Evolutionary conservation across 2,329 filamentous ascomycete genomes (phyloP).

Genomic region (Epichloe sibirici): DNA sequence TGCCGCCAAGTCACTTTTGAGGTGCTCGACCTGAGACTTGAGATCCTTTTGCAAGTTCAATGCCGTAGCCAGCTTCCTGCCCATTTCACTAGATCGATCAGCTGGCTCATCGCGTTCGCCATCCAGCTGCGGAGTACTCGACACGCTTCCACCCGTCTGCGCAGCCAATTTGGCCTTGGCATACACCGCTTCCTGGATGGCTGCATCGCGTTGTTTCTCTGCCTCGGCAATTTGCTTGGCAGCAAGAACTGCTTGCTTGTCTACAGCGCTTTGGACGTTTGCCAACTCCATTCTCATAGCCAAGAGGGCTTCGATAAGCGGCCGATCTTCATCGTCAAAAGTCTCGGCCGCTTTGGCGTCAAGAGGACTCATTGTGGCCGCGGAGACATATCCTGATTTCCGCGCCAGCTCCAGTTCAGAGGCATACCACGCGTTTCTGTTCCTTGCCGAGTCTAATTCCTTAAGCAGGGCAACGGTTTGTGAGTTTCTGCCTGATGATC

Average conservation of each 20-base stretch:
- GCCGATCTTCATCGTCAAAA: constrained; percentile 84
- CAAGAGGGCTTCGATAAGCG: constrained; percentile 81
- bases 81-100: constrained; percentile 52
- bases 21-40: constrained; percentile 59
- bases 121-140: constrained; percentile 46
- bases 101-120: constrained; percentile 48
- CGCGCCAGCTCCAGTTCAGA: constrained; percentile 86
- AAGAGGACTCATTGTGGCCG: constrained; percentile 56
- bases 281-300: constrained; percentile 82
- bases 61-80: constrained; percentile 69
- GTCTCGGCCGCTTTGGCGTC: constrained; percentile 67
- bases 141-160: constrained; percentile 52
- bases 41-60: constrained; percentile 70
- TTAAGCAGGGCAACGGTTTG: constrained; percentile 67
- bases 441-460: constrained; percentile 75
- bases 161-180: constrained; percentile 87
- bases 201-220: constrained; percentile 85
- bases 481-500: constrained; percentile 48
- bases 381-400: constrained; percentile 76
- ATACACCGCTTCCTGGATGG: constrained; percentile 91
- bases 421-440: constrained; percentile 90
- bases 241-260: constrained; percentile 74
- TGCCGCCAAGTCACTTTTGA: constrained; percentile 60
- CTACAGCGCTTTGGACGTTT: constrained; percentile 81
- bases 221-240: constrained; percentile 86